phyloP scores from a whole-genome alignment of 257 asterid species.

The Rhazya stricta region DNA sequence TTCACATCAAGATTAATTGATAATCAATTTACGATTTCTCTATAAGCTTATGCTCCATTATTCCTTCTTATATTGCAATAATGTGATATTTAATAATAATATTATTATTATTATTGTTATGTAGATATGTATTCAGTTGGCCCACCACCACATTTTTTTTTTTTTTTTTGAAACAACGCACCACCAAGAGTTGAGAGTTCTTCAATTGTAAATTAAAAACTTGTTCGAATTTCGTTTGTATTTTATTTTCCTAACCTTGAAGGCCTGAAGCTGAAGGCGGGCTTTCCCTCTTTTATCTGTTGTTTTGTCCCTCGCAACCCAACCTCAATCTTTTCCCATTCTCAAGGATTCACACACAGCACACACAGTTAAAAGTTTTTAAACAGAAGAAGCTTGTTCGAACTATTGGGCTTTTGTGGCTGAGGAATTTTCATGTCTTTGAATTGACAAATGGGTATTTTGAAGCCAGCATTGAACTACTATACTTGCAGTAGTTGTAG shows the following conservation, averaged over 20 bases:
- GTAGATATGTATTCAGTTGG: too few relatives aligned
- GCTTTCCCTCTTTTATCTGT: not conserved
- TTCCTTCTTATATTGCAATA: too few relatives aligned
- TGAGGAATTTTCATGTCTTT: not conserved
- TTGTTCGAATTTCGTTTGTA: not conserved
- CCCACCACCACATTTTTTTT: too few relatives aligned
- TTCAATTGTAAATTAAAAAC: too few relatives aligned
- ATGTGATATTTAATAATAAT: too few relatives aligned
- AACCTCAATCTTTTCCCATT: not conserved
- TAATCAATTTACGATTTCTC: too few relatives aligned
- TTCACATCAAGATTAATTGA: too few relatives aligned
- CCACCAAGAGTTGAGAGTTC: too few relatives aligned
- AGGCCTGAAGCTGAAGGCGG: not conserved
- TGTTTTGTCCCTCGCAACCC: not conserved
- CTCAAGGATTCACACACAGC: constrained; percentile 5
- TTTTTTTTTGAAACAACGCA: too few relatives aligned
- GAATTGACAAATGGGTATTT: constrained; percentile 6
- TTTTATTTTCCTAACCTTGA: not conserved
- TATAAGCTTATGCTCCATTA: too few relatives aligned
- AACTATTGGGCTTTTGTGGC: not conserved
- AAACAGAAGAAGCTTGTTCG: not conserved
- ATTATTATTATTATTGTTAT: too few relatives aligned
- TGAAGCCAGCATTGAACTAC: constrained; percentile 17
- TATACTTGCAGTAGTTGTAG: not conserved
- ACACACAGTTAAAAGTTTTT: not conserved